A percentile compares a stretch with the other conserved stretches of the same genome.
phyloP scores from a whole-genome alignment of 306 rosid genomes.

The Urtica urens region DNA sequence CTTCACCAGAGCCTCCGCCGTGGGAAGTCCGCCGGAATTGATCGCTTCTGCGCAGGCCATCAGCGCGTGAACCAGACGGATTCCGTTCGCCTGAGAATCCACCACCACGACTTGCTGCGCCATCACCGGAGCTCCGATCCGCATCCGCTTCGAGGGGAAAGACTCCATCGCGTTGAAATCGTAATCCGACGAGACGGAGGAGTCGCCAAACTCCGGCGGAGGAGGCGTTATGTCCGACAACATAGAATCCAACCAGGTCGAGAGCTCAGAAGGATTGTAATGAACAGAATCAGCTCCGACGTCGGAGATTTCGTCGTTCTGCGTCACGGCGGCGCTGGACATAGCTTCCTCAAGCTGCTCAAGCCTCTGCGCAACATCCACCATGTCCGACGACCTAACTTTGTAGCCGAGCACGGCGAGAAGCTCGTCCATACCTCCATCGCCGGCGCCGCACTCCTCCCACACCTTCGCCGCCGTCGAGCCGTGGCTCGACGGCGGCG shows the following conservation, averaged over 20 bases:
- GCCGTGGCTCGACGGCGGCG: constrained; percentile 19
- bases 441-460: constrained; percentile 32
- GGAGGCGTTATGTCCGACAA: constrained; percentile 41
- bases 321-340: constrained; percentile 45
- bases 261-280: constrained; percentile 73
- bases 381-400: constrained; percentile 71
- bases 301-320: constrained; percentile 35
- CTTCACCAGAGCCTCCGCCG: constrained; percentile 64
- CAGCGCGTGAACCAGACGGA: constrained; percentile 62
- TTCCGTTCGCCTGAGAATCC: constrained; percentile 81
- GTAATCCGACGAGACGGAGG: constrained; percentile 19
- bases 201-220: constrained; percentile 23
- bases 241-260: constrained; percentile 63
- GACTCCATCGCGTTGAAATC: too few relatives aligned
- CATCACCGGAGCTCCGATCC: constrained; percentile 11
- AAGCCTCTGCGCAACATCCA: constrained; percentile 69
- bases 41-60: constrained; percentile 91
- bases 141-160: constrained; percentile 38
- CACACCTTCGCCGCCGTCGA: constrained; percentile 42
- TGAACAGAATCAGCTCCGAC: constrained; percentile 50
- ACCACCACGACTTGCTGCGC: constrained; percentile 45
- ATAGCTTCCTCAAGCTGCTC: constrained; percentile 74
- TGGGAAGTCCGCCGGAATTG: constrained; percentile 35
- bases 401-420: constrained; percentile 80
- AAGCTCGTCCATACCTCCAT: constrained; percentile 74